Percentiles rank a stretch among this genome's conserved stretches.
Conservation (phyloP, 2,329 filamentous ascomycete genomes). For the Pseudogymnoascus sp. region DNA sequence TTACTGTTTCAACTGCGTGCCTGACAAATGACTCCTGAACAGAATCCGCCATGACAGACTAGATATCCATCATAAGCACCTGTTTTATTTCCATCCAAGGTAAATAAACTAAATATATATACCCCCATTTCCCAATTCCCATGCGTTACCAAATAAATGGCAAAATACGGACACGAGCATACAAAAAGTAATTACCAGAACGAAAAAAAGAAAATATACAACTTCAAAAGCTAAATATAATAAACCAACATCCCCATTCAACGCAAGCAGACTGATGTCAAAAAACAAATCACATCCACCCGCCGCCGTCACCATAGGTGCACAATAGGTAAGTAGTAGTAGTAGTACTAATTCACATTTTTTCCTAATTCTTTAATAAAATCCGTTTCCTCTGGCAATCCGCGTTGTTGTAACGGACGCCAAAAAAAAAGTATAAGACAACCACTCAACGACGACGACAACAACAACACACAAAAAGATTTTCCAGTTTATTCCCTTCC, state of each 20-base stretch:
- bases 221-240: not conserved
- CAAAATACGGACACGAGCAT: not conserved
- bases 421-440: not conserved
- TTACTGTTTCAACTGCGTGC: too few relatives aligned
- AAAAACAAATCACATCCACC: too few relatives aligned
- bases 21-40: too few relatives aligned
- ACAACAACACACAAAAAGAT: not conserved
- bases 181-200: not conserved
- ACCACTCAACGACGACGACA: not conserved
- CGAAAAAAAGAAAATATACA: not conserved
- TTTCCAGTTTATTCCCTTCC: not conserved
- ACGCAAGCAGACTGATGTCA: too few relatives aligned
- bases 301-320: not conserved
- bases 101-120: too few relatives aligned
- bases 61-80: too few relatives aligned
- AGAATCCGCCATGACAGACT: too few relatives aligned
- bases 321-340: not conserved
- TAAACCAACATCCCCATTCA: not conserved
- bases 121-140: too few relatives aligned
- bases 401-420: not conserved
- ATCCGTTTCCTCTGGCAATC: not conserved
- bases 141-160: too few relatives aligned
- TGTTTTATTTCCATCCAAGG: too few relatives aligned
- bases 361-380: constrained; percentile 1
- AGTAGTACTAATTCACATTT: constrained; percentile 1